Evolutionary conservation across 2,329 filamentous ascomycete species (phyloP).

Genomic region (Parafenestella ontariensis): DNA sequence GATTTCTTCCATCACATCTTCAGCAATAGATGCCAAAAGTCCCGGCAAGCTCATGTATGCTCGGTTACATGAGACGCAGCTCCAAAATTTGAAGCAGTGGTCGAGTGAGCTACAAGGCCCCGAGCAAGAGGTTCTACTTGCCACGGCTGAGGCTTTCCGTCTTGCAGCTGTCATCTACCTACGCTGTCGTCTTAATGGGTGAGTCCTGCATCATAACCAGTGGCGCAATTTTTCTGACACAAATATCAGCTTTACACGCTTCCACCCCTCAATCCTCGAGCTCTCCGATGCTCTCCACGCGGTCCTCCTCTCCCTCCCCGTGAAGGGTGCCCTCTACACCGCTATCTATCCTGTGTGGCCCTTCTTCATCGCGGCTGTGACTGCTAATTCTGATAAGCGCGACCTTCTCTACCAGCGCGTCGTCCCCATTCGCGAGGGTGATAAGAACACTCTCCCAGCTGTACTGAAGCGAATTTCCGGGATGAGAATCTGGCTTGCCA

Average conservation of each 20-base stretch:
- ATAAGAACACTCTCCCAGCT: constrained; percentile 40
- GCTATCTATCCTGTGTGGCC: constrained; percentile 45
- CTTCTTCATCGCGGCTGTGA: constrained; percentile 42
- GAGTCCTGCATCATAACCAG: constrained; percentile 1
- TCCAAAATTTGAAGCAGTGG: constrained; percentile 40
- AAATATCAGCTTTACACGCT: constrained; percentile 34
- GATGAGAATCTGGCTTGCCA: constrained; percentile 39
- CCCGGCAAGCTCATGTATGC: constrained; percentile 31
- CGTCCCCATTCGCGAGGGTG: constrained; percentile 41
- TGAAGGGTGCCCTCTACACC: constrained; percentile 42
- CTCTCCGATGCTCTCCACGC: constrained; percentile 34
- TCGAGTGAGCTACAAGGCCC: constrained; percentile 29
- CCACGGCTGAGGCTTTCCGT: constrained; percentile 41
- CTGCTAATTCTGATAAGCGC: constrained; percentile 40
- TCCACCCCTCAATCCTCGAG: constrained; percentile 38
- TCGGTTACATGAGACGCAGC: constrained; percentile 33
- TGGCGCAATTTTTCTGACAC: constrained; percentile 2
- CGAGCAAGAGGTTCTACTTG: constrained; percentile 34
- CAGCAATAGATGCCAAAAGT: constrained; percentile 20
- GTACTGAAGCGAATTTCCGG: constrained; percentile 41
- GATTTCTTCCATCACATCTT: constrained; percentile 37
- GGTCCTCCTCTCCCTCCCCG: constrained; percentile 36
- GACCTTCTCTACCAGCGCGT: constrained; percentile 41
- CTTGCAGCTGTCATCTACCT: constrained; percentile 43
- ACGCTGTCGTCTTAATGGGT: constrained; percentile 41